Evolutionary conservation across 306 rosid genomes (phyloP).

Genomic region (Castanea crenata): DNA sequence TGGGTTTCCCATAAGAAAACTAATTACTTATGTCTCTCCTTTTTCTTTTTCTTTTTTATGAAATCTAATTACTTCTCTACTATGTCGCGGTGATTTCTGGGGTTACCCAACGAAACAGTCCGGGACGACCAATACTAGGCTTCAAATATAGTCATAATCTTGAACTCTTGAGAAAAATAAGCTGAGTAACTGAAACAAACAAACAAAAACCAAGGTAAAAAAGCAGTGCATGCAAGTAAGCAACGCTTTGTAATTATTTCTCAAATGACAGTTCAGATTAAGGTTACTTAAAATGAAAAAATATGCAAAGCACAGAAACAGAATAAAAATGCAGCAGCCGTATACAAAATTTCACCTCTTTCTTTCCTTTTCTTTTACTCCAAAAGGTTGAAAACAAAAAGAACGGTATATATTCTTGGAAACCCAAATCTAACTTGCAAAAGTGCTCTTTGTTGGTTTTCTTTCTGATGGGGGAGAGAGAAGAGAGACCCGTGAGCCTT

Average conservation of each 20-base stretch:
- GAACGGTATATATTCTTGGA: background rate
- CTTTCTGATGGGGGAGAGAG: background rate
- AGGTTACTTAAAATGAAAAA: conserved; percentile 17
- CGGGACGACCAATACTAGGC: too few relatives aligned
- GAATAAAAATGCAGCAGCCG: conserved; percentile 18
- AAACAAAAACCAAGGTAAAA: background rate
- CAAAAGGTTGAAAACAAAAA: background rate
- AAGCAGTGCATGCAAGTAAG: background rate
- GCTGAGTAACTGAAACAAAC: background rate
- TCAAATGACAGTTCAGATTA: background rate
- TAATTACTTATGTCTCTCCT: too few relatives aligned
- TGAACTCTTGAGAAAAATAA: background rate
- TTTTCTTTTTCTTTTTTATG: too few relatives aligned
- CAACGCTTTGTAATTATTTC: background rate
- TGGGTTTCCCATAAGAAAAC: too few relatives aligned
- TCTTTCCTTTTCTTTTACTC: background rate
- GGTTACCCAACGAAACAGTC: too few relatives aligned
- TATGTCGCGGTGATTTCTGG: too few relatives aligned
- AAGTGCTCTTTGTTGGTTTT: background rate
- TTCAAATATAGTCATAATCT: background rate
- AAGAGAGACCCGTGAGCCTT: background rate
- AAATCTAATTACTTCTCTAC: too few relatives aligned
- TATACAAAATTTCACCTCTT: conserved; percentile 2
- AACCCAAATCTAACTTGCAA: background rate
- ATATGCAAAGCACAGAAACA: conserved; percentile 16